These are phyloP conservation scores for Aspergillus ostianus DNA, from an alignment of 495 filamentous ascomycete genomes.

Conservation along the genomic window DNA sequence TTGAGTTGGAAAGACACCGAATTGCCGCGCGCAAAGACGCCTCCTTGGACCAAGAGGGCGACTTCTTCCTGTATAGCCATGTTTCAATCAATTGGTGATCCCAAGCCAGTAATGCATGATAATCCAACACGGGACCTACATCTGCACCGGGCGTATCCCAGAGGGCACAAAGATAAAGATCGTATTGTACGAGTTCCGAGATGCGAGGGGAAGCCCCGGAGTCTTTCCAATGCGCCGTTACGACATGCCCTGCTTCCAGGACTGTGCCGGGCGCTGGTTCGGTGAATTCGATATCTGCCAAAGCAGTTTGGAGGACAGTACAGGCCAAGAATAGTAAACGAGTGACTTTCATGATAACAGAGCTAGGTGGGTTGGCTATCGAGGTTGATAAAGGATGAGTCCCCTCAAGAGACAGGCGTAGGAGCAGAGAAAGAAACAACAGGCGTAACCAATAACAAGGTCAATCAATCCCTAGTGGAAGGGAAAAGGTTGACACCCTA, in stretches of 20 bases:
- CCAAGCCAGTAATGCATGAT: background rate
- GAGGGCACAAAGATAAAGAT: constrained; percentile 62
- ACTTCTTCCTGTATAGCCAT: constrained; percentile 39
- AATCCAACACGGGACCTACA: constrained; percentile 25
- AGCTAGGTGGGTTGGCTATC: background rate
- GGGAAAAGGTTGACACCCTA: background rate
- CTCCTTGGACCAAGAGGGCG: constrained; percentile 36
- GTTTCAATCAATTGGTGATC: constrained; percentile 7
- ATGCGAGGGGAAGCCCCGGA: constrained; percentile 49
- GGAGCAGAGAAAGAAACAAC: background rate
- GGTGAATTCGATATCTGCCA: constrained; percentile 59
- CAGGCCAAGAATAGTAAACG: constrained; percentile 39
- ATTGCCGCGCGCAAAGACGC: constrained; percentile 49
- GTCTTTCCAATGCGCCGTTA: constrained; percentile 60
- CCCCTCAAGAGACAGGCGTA: constrained; percentile 1
- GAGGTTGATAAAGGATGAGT: background rate
- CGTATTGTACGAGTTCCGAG: constrained; percentile 53
- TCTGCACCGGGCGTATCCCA: constrained; percentile 51
- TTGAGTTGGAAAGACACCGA: constrained; percentile 51
- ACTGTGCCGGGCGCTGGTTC: constrained; percentile 34
- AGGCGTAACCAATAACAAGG: background rate
- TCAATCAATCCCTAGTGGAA: background rate
- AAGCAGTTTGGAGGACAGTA: constrained; percentile 38
- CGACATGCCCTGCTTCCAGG: constrained; percentile 45
- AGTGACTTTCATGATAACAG: constrained; percentile 35